A percentile compares a stretch with the other conserved stretches of the same genome.
These are phyloP conservation scores for Talaromyces liani DNA, from an alignment of 495 filamentous ascomycete species.

Conservation along the genomic window DNA sequence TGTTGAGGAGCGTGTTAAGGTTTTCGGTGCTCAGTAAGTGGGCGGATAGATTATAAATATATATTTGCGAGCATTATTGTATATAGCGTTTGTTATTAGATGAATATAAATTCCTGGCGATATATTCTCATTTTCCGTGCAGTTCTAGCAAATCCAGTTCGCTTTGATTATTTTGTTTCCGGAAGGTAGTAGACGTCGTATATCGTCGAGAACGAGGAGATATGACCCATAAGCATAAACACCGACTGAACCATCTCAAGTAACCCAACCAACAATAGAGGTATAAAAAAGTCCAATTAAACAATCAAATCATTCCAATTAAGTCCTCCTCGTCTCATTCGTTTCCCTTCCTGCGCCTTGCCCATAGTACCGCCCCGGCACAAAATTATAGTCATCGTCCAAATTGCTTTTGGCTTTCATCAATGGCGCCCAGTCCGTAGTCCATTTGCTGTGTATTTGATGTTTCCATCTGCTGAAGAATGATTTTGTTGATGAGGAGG, in stretches of 20 bases:
- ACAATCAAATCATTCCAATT: neutral
- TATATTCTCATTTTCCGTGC: neutral
- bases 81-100: neutral
- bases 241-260: neutral
- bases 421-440: conserved; percentile 18
- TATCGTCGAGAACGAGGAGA: neutral
- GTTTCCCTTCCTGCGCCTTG: conserved; percentile 7
- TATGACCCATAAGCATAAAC: neutral
- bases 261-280: neutral
- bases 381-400: conserved; percentile 26
- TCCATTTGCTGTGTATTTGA: conserved; percentile 1
- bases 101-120: neutral
- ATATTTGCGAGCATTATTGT: neutral
- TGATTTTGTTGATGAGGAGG: neutral
- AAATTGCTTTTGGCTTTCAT: conserved; percentile 19
- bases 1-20: conserved; percentile 31
- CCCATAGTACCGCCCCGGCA: conserved; percentile 20
- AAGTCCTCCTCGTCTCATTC: neutral
- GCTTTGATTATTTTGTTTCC: neutral
- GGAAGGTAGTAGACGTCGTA: neutral
- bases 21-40: conserved; percentile 16
- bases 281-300: too few relatives aligned
- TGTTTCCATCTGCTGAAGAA: neutral
- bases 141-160: neutral
- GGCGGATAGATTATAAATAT: neutral